These are phyloP conservation scores for Peniophora sp. DNA, from an alignment of 1,284 basidiomycete genomes.

Conservation along the genomic window DNA sequence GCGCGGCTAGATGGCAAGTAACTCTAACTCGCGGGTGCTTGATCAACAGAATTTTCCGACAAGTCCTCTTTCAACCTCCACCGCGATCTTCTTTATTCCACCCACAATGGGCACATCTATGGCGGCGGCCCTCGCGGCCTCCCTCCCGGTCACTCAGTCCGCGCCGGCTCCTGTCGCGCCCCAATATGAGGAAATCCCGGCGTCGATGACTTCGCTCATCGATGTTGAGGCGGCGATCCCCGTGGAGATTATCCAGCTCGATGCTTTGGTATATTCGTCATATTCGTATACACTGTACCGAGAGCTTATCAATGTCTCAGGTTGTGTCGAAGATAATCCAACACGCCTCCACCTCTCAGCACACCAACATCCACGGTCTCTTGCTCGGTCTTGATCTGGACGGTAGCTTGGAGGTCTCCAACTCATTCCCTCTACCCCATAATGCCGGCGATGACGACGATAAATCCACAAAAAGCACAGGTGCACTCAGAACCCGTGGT, in stretches of 20 bases:
- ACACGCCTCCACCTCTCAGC: slow-evolving; percentile 64
- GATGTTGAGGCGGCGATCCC: slow-evolving; percentile 87
- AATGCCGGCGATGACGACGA: slow-evolving; percentile 69
- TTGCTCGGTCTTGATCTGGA: slow-evolving; percentile 89
- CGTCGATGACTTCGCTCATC: slow-evolving; percentile 83
- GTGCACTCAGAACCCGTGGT: slow-evolving; percentile 32
- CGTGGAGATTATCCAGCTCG: slow-evolving; percentile 70
- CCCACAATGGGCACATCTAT: slow-evolving; percentile 61
- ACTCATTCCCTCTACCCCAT: slow-evolving; percentile 83
- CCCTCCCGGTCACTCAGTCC: slow-evolving; percentile 59
- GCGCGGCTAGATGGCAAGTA: no score
- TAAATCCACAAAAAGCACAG: slow-evolving; percentile 63
- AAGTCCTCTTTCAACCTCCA: neutral
- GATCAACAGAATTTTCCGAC: neutral
- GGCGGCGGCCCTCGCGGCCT: slow-evolving; percentile 83
- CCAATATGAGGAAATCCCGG: slow-evolving; percentile 74
- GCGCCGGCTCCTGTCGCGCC: slow-evolving; percentile 54
- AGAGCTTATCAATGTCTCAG: slow-evolving; percentile 28
- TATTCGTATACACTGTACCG: neutral
- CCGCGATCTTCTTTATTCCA: neutral
- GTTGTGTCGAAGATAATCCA: slow-evolving; percentile 92
- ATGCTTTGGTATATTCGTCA: slow-evolving; percentile 57
- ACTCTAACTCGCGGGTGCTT: no score
- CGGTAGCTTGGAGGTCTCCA: slow-evolving; percentile 86
- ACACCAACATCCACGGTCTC: slow-evolving; percentile 71